These are phyloP conservation scores for Penstemon barbatus DNA, from an alignment of 257 asterid species.

Conservation along the genomic window DNA sequence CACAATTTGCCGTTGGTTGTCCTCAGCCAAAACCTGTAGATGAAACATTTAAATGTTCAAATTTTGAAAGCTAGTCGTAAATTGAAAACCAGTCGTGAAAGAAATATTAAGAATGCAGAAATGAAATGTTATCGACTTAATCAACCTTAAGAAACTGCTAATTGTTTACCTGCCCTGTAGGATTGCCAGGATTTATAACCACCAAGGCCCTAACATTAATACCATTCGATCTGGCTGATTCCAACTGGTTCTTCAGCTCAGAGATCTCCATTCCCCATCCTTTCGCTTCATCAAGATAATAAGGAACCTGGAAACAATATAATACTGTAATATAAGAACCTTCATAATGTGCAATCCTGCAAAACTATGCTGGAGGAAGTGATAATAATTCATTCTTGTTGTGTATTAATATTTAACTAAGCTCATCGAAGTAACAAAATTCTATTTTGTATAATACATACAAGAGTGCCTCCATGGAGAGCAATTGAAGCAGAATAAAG, in stretches of 20 bases:
- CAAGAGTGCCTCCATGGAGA: constrained; percentile 97
- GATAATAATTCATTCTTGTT: not conserved
- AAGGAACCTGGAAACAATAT: constrained; percentile 65
- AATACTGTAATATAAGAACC: constrained; percentile 20
- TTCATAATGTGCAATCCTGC: not conserved
- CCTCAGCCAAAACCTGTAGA: constrained; percentile 55
- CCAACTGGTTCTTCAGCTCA: constrained; percentile 80
- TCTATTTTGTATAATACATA: constrained; percentile 33
- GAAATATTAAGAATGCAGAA: not conserved
- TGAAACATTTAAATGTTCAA: constrained; percentile 23
- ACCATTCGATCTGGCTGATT: constrained; percentile 79
- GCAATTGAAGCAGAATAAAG: constrained; percentile 83
- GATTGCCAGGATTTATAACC: constrained; percentile 98
- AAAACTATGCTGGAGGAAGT: not conserved
- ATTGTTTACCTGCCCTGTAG: constrained; percentile 85
- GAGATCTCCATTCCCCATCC: constrained; percentile 95
- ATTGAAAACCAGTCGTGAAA: not conserved
- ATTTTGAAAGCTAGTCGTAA: not conserved
- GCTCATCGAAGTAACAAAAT: no score
- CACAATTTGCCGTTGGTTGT: constrained; percentile 78
- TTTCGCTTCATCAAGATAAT: constrained; percentile 89
- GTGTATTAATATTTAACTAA: no score
- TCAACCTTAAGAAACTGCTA: not conserved
- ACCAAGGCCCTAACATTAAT: constrained; percentile 77
- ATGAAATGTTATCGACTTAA: not conserved